Evolutionary conservation across 1,284 basidiomycete genomes (phyloP).

Genomic region (Apiotrichum gamsii): DNA sequence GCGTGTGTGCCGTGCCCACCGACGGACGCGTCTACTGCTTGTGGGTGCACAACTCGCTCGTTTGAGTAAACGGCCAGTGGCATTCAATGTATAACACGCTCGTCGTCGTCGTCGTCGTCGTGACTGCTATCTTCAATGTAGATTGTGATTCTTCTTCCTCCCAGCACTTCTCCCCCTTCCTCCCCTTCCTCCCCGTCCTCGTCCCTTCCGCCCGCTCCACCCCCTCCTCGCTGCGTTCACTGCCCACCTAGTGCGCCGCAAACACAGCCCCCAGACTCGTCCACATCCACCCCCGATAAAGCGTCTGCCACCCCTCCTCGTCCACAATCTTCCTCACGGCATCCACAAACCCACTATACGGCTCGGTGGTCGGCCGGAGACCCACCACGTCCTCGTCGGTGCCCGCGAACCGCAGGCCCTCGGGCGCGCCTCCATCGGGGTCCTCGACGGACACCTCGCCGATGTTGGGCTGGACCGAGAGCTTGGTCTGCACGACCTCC

Average conservation of each 20-base stretch:
- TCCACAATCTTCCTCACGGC: conserved; percentile 71
- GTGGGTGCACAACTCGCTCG: no score
- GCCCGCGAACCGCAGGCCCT: conserved; percentile 58
- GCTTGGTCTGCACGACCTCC: conserved; percentile 71
- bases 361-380: conserved; percentile 72
- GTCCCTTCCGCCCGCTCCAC: not conserved
- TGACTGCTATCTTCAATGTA: no score
- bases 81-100: no score
- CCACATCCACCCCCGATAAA: conserved; percentile 84
- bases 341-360: conserved; percentile 72
- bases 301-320: conserved; percentile 69
- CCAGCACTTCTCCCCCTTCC: not conserved
- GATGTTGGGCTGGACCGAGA: conserved; percentile 78
- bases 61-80: no score
- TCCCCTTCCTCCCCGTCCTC: not conserved
- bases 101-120: not conserved
- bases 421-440: conserved; percentile 56
- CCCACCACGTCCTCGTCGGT: conserved; percentile 82
- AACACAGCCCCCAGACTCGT: conserved; percentile 61
- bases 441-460: conserved; percentile 55
- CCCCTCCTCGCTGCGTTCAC: not conserved
- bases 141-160: no score
- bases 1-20: no score
- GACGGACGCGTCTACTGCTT: no score
- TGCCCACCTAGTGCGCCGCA: not conserved